These are phyloP conservation scores for Calamus simplicifolius DNA, from an alignment of 176 grass and related monocot genomes.

Conservation along the genomic window DNA sequence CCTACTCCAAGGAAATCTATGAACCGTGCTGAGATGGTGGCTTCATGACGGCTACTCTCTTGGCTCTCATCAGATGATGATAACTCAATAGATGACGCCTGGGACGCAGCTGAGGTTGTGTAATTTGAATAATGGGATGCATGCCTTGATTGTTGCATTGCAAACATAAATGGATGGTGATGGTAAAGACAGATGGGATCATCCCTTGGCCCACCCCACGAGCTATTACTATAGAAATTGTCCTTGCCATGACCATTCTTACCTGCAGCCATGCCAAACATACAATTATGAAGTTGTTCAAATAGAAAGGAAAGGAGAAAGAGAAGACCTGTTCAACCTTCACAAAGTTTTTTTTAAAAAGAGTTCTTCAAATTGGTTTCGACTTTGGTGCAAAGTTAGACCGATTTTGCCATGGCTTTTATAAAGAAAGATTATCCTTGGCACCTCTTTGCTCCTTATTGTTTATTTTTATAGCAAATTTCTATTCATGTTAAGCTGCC, in stretches of 20 bases:
- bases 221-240: slow-evolving; percentile 8
- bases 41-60: slow-evolving; percentile 1
- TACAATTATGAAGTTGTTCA: too few relatives aligned
- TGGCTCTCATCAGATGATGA: slow-evolving; percentile 12
- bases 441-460: too few relatives aligned
- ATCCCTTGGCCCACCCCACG: slow-evolving; percentile 12
- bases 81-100: slow-evolving; percentile 17
- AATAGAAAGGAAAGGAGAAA: too few relatives aligned
- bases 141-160: slow-evolving; percentile 11
- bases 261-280: not conserved
- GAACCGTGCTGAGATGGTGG: not conserved
- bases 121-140: not conserved
- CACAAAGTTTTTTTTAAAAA: too few relatives aligned
- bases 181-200: slow-evolving; percentile 17
- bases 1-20: slow-evolving; percentile 20
- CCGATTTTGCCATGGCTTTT: too few relatives aligned
- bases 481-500: too few relatives aligned
- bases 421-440: too few relatives aligned
- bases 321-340: too few relatives aligned
- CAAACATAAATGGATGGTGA: slow-evolving; percentile 17
- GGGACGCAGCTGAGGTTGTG: not conserved
- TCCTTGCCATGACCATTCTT: not conserved
- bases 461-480: too few relatives aligned
- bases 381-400: too few relatives aligned
- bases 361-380: too few relatives aligned